Percentiles rank a stretch among this genome's conserved stretches.
Evolutionary conservation across 306 rosid genomes (phyloP).

Genomic region (Begonia fuchsioides): DNA sequence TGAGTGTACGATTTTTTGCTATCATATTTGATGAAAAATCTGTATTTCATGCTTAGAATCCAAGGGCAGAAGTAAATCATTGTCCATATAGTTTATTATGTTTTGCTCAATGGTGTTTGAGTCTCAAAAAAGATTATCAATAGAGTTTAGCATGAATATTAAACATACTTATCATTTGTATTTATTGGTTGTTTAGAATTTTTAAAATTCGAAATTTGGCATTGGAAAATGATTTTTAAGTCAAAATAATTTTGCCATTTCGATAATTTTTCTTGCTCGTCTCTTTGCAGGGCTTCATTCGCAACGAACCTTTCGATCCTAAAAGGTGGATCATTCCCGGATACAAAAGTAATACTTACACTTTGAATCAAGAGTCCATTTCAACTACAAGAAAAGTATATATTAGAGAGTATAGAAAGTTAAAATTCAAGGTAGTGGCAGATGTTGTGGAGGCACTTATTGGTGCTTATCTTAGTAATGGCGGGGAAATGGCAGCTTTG

Average conservation of each 20-base stretch:
- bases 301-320: slow-evolving; percentile 47
- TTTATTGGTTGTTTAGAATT: no score
- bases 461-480: slow-evolving; percentile 63
- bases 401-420: slow-evolving; percentile 25
- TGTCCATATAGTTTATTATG: background rate
- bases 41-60: background rate
- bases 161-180: no score
- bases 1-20: background rate
- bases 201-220: no score
- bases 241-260: no score
- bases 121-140: no score
- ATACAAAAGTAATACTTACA: slow-evolving; percentile 10
- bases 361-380: slow-evolving; percentile 23
- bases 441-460: slow-evolving; percentile 91
- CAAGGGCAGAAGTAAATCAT: background rate
- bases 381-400: slow-evolving; percentile 16
- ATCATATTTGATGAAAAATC: background rate
- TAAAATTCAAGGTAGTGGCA: slow-evolving; percentile 44
- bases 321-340: slow-evolving; percentile 60
- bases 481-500: slow-evolving; percentile 61
- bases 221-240: no score
- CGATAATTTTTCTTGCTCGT: slow-evolving; percentile 4
- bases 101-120: background rate
- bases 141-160: no score
- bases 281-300: slow-evolving; percentile 62